A percentile compares a stretch with the other conserved stretches of the same genome.
These are phyloP conservation scores for Entonaema liquescens DNA, from an alignment of 495 filamentous ascomycete genomes.

Conservation along the genomic window DNA sequence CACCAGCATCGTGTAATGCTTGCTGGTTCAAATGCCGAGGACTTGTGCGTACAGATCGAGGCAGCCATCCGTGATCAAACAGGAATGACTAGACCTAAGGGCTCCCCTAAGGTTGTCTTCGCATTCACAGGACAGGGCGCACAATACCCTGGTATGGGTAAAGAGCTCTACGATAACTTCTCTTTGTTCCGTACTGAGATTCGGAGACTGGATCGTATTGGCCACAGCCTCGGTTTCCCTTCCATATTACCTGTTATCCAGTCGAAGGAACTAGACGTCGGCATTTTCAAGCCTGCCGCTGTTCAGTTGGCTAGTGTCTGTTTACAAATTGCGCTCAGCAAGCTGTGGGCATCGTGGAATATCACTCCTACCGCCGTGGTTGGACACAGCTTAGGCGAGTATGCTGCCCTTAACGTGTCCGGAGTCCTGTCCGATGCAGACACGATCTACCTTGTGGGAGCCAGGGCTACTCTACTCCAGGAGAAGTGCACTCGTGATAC, in stretches of 20 bases:
- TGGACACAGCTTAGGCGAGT: conserved; percentile 79
- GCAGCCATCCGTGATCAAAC: not conserved
- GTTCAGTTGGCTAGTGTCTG: conserved; percentile 72
- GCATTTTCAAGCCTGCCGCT: conserved; percentile 64
- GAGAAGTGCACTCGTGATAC: conserved; percentile 66
- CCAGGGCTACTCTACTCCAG: conserved; percentile 68
- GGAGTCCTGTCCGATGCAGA: conserved; percentile 72
- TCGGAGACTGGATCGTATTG: conserved; percentile 66
- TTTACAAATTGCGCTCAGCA: conserved; percentile 75
- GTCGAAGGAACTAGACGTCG: conserved; percentile 49
- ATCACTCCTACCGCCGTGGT: conserved; percentile 71
- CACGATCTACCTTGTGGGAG: conserved; percentile 72
- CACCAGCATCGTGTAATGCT: conserved; percentile 66
- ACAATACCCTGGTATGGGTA: conserved; percentile 63
- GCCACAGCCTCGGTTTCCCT: conserved; percentile 64
- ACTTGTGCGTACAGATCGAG: conserved; percentile 17
- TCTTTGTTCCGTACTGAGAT: conserved; percentile 66
- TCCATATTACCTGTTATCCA: conserved; percentile 64
- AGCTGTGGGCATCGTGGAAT: conserved; percentile 72
- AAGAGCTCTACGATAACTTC: conserved; percentile 64
- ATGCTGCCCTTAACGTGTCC: conserved; percentile 73
- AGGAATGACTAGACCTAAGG: conserved; percentile 17
- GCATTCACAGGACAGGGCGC: conserved; percentile 53
- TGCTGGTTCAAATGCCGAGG: conserved; percentile 49
- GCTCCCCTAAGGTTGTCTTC: conserved; percentile 45